Conservation (phyloP, 2,329 filamentous ascomycete genomes). For the Thelonectria discophora region DNA sequence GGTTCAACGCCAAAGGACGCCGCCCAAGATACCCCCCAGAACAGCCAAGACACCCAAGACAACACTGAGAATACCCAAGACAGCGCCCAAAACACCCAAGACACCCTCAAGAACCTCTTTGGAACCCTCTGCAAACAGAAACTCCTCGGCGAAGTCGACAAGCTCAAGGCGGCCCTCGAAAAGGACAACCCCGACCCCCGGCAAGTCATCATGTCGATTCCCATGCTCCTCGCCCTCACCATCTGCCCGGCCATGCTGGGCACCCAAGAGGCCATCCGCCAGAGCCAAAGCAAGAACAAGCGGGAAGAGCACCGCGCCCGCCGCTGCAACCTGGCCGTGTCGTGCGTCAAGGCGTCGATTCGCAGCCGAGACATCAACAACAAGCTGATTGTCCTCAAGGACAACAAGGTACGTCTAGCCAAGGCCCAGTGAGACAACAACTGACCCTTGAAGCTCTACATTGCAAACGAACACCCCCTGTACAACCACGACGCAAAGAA, state of each 20-base stretch:
- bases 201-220: slow-evolving; percentile 42
- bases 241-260: slow-evolving; percentile 53
- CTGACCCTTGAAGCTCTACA: slow-evolving; percentile 38
- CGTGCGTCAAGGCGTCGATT: slow-evolving; percentile 57
- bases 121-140: slow-evolving; percentile 36
- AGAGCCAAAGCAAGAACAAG: slow-evolving; percentile 56
- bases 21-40: too few species aligned
- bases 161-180: slow-evolving; percentile 38
- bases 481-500: slow-evolving; percentile 40
- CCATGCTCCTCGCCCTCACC: slow-evolving; percentile 43
- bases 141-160: slow-evolving; percentile 40
- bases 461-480: slow-evolving; percentile 40
- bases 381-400: slow-evolving; percentile 55
- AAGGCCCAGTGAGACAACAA: slow-evolving; percentile 1
- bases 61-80: too few species aligned
- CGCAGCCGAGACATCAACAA: slow-evolving; percentile 55
- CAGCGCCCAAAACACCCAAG: slow-evolving; percentile 31
- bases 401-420: slow-evolving; percentile 47
- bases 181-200: slow-evolving; percentile 41
- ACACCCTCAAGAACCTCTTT: slow-evolving; percentile 37
- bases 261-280: slow-evolving; percentile 56
- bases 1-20: too few species aligned
- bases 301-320: slow-evolving; percentile 58
- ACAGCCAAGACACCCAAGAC: too few species aligned
- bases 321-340: slow-evolving; percentile 58